Base-by-base conservation (phyloP, 2,329 filamentous ascomycete species). In the Lasiodiplodia sp. region DNA sequence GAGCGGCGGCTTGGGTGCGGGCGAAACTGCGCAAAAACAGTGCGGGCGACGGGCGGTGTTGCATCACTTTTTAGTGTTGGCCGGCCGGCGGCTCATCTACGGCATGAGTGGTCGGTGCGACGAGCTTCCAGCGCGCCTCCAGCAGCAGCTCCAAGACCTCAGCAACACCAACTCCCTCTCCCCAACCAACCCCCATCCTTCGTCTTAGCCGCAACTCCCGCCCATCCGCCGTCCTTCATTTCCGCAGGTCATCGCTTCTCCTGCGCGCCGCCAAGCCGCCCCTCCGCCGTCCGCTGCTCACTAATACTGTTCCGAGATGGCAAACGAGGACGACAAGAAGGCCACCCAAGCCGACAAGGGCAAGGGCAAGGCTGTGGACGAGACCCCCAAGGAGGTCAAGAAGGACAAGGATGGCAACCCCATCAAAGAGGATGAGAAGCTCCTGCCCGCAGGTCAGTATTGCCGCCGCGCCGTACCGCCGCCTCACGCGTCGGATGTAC, bases 261-360 rank as follows among this genome's bases (percentile, higher is more conserved):
- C 31, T 52, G 60, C 47, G 60, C 60, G 60, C 44, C 47, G 70
- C 69, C 34, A 70, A 40, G 70, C 71, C 31, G 60, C 68, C 23
- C 69, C 65, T 34, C 53, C 72, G 69, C 70, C 28, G 73, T 25
- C 78, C 75, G 76, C 76, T 77, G 77, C 77, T 57, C 64, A 57
- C 64, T 63, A 60, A 67, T 67, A 51, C 62, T 28, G 25, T 51
- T 69, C 44, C 68, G 63, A 68, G 73, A 85, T 98, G 96, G 94
- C 94, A 84, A 92, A 97, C 87, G 93, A 96, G 83, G 93, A 91
- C 85, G 92, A 97, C 84, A 88, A 91, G 86, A 88, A 91, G 86
- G 87, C 92, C 81, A 92, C 92, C 83, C 85, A 91, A 80, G 87
- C 90, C 80, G 93, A 97, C 83, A 98, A 98, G 88, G 94, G 94